These are phyloP conservation scores for Entophlyctis helioformis DNA, from an alignment of 192 early-diverging fungal genomes.

Conservation along the genomic window DNA sequence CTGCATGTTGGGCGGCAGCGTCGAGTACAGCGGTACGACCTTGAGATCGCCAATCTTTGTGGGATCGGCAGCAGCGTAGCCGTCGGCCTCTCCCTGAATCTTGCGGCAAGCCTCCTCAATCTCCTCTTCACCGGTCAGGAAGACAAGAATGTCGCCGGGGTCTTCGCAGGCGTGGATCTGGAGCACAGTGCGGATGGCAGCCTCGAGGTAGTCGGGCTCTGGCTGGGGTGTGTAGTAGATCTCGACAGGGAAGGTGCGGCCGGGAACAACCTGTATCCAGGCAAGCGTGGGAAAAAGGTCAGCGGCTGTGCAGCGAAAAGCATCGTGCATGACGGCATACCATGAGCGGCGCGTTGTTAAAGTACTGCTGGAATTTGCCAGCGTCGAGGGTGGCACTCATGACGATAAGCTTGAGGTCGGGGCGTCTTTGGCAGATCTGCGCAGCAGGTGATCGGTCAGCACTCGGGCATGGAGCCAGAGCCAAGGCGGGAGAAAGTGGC, in stretches of 20 bases:
- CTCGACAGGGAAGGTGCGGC: conserved; percentile 97
- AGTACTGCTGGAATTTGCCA: conserved; percentile 98
- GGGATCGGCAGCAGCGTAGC: conserved; percentile 19
- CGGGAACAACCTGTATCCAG: conserved; percentile 58
- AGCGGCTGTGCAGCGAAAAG: neutral
- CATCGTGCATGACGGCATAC: too few species aligned
- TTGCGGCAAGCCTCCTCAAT: conserved; percentile 92
- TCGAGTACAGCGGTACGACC: conserved; percentile 82
- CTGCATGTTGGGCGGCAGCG: conserved; percentile 80
- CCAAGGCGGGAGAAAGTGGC: too few species aligned
- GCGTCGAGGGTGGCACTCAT: conserved; percentile 98
- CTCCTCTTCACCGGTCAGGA: conserved; percentile 97
- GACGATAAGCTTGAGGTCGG: conserved; percentile 84
- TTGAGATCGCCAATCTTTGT: conserved; percentile 74
- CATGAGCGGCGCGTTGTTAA: conserved; percentile 86
- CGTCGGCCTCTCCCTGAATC: conserved; percentile 63
- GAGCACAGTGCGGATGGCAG: conserved; percentile 86
- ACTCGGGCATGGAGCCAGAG: too few species aligned
- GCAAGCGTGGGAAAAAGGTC: neutral
- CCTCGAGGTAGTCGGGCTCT: conserved; percentile 95
- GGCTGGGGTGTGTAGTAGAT: conserved; percentile 95
- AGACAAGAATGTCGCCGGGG: conserved; percentile 92
- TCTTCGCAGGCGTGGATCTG: conserved; percentile 90
- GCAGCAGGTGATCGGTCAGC: neutral
- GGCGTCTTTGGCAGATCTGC: conserved; percentile 53